These are phyloP conservation scores for Leccinum subgranulosum DNA, from an alignment of 768 basidiomycete species.

Conservation along the genomic window DNA sequence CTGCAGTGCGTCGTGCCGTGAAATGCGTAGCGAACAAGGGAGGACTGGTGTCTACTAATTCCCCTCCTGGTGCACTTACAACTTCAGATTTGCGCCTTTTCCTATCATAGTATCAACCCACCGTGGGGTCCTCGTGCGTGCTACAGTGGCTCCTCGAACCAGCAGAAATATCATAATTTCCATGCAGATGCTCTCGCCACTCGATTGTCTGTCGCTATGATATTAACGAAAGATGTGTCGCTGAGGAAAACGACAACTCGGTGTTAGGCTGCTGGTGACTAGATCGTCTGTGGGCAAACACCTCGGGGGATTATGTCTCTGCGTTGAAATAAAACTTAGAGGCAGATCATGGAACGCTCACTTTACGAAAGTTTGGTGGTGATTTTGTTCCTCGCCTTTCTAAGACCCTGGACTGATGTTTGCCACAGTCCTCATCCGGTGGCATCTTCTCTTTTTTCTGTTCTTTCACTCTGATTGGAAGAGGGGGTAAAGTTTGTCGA, in stretches of 20 bases:
- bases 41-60: neutral
- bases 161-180: neutral
- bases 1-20: neutral
- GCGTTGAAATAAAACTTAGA: neutral
- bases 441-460: neutral
- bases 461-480: neutral
- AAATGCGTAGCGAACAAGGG: neutral
- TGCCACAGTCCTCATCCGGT: neutral
- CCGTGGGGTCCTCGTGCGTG: too few relatives aligned
- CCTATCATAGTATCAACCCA: neutral
- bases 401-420: neutral
- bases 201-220: too few relatives aligned
- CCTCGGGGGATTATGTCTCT: neutral
- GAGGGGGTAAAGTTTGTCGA: neutral
- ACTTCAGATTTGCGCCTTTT: too few relatives aligned
- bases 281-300: neutral
- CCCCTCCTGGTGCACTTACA: neutral
- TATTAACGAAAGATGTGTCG: neutral
- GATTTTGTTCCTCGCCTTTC: neutral
- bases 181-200: neutral
- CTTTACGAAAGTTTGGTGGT: neutral
- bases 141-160: too few relatives aligned
- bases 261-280: neutral
- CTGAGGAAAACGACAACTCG: neutral
- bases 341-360: neutral